Percentiles rank a stretch among this genome's conserved stretches.
phyloP scores from a whole-genome alignment of 2,329 filamentous ascomycete genomes.

The Diaporthe citri region DNA sequence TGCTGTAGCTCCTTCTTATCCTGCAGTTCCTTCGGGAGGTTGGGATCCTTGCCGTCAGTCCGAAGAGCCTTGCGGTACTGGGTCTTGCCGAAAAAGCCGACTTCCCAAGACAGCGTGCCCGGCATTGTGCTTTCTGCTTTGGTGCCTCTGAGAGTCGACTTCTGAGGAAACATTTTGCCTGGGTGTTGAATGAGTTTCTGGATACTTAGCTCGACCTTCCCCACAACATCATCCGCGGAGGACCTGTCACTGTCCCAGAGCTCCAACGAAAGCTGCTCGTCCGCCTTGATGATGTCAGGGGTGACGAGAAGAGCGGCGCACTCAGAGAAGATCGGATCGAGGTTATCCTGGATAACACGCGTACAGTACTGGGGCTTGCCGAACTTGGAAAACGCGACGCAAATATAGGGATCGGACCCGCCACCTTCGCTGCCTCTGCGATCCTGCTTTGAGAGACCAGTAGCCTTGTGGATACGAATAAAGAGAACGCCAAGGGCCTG shows the following conservation, averaged over 20 bases:
- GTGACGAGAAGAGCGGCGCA: constrained; percentile 88
- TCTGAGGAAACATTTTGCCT: constrained; percentile 90
- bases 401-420: constrained; percentile 95
- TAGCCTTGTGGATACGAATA: constrained; percentile 89
- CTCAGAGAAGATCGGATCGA: constrained; percentile 95
- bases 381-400: constrained; percentile 94
- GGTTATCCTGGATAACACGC: constrained; percentile 92
- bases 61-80: constrained; percentile 86
- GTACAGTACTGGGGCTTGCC: constrained; percentile 98
- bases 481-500: constrained; percentile 90
- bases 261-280: constrained; percentile 93
- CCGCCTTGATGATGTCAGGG: constrained; percentile 89
- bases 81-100: constrained; percentile 94
- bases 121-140: constrained; percentile 91
- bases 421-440: constrained; percentile 83
- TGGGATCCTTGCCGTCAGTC: constrained; percentile 87
- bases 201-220: constrained; percentile 93
- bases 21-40: constrained; percentile 79
- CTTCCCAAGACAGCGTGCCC: constrained; percentile 94
- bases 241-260: constrained; percentile 96
- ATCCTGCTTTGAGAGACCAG: constrained; percentile 93
- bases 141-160: constrained; percentile 85
- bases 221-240: constrained; percentile 93
- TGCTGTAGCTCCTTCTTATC: constrained; percentile 85
- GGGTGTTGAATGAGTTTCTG: constrained; percentile 96